Conservation (phyloP, 2,329 filamentous ascomycete genomes). For the Monosporascus sp. region DNA sequence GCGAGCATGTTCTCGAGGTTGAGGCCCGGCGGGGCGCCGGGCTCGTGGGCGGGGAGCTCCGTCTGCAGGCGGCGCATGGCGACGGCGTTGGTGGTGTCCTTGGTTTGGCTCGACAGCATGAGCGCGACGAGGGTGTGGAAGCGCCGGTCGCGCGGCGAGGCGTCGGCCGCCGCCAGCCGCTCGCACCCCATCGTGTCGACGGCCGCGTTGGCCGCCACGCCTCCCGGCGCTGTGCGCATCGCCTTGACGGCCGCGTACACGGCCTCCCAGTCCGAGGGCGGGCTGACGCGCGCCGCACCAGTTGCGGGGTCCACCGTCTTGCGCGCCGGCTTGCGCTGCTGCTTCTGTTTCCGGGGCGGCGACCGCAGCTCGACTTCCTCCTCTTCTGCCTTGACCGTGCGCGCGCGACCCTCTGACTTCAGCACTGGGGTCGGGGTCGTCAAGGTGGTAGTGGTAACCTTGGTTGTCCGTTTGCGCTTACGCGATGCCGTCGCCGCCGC, state of each 20-base stretch:
- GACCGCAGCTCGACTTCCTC: conserved; percentile 5
- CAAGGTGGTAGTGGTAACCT: not conserved
- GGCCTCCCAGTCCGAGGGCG: conserved; percentile 54
- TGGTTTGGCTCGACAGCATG: conserved; percentile 91
- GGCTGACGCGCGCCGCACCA: conserved; percentile 10
- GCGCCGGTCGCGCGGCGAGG: conserved; percentile 53
- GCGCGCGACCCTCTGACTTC: too few species aligned
- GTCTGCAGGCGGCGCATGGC: conserved; percentile 76
- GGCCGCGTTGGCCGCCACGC: conserved; percentile 64
- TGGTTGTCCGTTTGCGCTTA: conserved; percentile 23
- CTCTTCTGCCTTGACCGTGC: conserved; percentile 9
- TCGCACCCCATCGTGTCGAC: conserved; percentile 99
- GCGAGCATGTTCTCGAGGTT: conserved; percentile 74
- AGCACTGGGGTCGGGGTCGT: not conserved
- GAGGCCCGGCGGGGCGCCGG: conserved; percentile 47
- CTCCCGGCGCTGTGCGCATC: conserved; percentile 58
- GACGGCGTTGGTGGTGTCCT: conserved; percentile 82
- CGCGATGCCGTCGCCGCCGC: conserved; percentile 7
- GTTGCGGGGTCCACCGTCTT: conserved; percentile 18
- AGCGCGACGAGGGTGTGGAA: conserved; percentile 84
- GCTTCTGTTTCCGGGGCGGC: conserved; percentile 1
- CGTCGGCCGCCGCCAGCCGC: conserved; percentile 54
- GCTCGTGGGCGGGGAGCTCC: conserved; percentile 53
- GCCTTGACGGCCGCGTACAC: conserved; percentile 72
- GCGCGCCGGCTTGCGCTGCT: conserved; percentile 21